Evolutionary conservation across 805 yeast species (phyloP), one percentile per base, ranked within the genome.

Genomic region (Metschnikowia gruessii): DNA sequence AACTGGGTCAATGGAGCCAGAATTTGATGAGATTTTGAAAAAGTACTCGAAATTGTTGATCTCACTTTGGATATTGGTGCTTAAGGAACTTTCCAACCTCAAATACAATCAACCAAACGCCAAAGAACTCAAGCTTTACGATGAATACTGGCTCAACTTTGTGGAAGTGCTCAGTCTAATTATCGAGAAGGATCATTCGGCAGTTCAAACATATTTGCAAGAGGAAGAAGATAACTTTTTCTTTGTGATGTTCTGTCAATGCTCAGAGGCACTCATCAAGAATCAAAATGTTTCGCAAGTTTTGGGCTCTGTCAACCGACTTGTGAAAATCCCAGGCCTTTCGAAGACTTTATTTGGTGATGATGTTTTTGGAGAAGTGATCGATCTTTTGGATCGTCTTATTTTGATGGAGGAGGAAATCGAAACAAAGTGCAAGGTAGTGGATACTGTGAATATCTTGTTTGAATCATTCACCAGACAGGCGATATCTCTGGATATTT

Each of bases 191-290:
- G 74, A 83, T 50, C 68, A 74, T 2, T 55, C 64, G 0, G 60
- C 72, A 11, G 70, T 85, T 16, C 62, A 69, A 5, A 66, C 70
- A 1, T 70, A 80, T 30, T 62, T 87, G 37, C 76, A 73, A 4
- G 81, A 76, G 10, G 90, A 83, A 50, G 68, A 79, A 1, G 72
- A 76, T 4, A 80, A 80, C 50, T 86, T 90, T 54, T 83, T 86
- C 64, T 86, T 88, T 59, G 83, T 90, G 26, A 63, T 91, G 33
- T 87, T 85, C 66, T 87, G 96, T 10, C 86, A 87, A 54, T 88
- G 96, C 61, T 74, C 90, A 40, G 95, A 87, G 55, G 79, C 85
- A 0, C 70, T 90, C 50, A 76, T 85, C 15, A 66, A 59, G 43
- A 68, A 68, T 40, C 77, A 75, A 41, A 61, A 69, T 43, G 77